Percentiles rank a stretch among this genome's conserved stretches.
Conservation (phyloP, 2,329 filamentous ascomycete species). For the Aspergillus sp. region DNA sequence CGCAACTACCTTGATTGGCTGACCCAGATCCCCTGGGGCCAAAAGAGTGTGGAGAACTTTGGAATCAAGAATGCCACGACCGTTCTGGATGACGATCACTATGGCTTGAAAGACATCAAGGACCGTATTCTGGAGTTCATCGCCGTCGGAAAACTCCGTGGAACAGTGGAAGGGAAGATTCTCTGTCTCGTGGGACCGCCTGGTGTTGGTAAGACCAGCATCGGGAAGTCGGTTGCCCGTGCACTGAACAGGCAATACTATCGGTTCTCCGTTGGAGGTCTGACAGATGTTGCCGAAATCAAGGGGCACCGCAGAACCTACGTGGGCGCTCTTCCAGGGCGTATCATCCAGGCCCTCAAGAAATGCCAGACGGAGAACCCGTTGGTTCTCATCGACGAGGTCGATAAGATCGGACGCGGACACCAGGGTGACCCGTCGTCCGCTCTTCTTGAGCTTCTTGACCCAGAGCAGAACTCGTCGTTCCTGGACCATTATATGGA, state of each 20-base stretch:
- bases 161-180: constrained; percentile 97
- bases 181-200: constrained; percentile 94
- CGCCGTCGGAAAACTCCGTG: constrained; percentile 90
- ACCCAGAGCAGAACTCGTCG: constrained; percentile 93
- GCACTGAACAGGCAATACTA: constrained; percentile 96
- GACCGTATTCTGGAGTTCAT: constrained; percentile 98
- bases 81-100: constrained; percentile 91
- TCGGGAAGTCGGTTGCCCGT: constrained; percentile 93
- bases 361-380: constrained; percentile 99
- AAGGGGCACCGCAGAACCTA: constrained; percentile 96
- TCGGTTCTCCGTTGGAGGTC: constrained; percentile 90
- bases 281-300: constrained; percentile 97
- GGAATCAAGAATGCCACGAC: constrained; percentile 82
- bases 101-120: constrained; percentile 95
- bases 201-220: constrained; percentile 96
- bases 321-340: constrained; percentile 86
- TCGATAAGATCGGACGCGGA: constrained; percentile 94
- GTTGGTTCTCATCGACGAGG: constrained; percentile 88
- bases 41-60: constrained; percentile 92
- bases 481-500: constrained; percentile 99
- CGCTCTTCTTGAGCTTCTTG: constrained; percentile 82
- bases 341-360: constrained; percentile 96
- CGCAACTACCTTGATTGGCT: constrained; percentile 98
- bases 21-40: constrained; percentile 95
- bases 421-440: constrained; percentile 96